Percentiles rank a stretch among this genome's conserved stretches.
Conservation (phyloP, 1,139 yeast genomes). For the Diutina siamensis region DNA sequence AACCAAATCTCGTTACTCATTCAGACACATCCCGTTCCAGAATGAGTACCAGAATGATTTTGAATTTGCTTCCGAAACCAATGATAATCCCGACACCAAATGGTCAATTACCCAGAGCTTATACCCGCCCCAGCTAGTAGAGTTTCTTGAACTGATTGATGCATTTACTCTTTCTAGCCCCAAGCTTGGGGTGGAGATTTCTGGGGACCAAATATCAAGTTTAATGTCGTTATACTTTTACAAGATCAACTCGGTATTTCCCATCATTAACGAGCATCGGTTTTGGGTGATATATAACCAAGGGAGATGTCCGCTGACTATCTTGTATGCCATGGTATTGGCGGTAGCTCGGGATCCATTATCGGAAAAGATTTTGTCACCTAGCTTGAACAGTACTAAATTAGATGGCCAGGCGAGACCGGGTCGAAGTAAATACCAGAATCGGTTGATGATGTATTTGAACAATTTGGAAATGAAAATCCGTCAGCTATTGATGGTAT, state of each 20-base stretch:
- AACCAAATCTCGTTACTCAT: too few relatives aligned
- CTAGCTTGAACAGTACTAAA: conserved; percentile 12
- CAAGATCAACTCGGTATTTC: conserved; percentile 23
- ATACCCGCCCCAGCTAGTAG: background rate
- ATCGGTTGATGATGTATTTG: conserved; percentile 14
- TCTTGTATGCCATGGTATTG: conserved; percentile 20
- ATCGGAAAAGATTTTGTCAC: conserved; percentile 17
- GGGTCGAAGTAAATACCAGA: background rate
- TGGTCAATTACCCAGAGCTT: background rate
- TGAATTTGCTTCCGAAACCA: too few relatives aligned
- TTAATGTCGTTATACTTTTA: conserved; percentile 20
- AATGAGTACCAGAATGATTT: too few relatives aligned
- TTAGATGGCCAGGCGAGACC: conserved; percentile 8
- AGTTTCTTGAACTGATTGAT: conserved; percentile 14
- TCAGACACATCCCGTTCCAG: too few relatives aligned
- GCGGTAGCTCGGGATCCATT: conserved; percentile 18
- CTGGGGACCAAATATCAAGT: conserved; percentile 14
- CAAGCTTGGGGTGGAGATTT: conserved; percentile 13
- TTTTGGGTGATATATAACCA: conserved; percentile 20
- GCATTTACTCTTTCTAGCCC: conserved; percentile 24
- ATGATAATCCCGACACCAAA: background rate
- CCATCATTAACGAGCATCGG: conserved; percentile 17
- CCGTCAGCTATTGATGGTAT: conserved; percentile 21
- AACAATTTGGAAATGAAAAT: conserved; percentile 23
- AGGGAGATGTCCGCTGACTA: conserved; percentile 15